Conservation (phyloP, 345 rosid species). For the Cardiospermum halicacabum region DNA sequence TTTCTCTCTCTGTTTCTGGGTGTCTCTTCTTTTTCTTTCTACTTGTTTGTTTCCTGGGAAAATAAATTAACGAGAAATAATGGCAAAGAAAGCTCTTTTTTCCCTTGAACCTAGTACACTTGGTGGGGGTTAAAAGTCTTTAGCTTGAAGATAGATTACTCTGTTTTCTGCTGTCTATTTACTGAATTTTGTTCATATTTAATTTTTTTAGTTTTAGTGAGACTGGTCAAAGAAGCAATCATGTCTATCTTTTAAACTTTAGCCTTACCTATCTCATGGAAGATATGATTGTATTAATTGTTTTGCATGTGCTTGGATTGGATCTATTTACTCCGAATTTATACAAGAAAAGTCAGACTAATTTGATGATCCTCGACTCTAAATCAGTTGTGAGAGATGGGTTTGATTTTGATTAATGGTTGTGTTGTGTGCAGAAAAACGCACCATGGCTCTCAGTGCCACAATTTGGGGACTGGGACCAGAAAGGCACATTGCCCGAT, state of each 20-base stretch:
- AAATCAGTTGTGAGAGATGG: too few species aligned
- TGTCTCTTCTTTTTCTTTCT: background rate
- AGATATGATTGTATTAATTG: background rate
- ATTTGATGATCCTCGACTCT: background rate
- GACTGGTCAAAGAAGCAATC: constrained; percentile 5
- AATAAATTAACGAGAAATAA: background rate
- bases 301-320: background rate
- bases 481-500: constrained; percentile 84
- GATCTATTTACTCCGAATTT: background rate
- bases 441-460: constrained; percentile 94
- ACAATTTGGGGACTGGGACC: constrained; percentile 97
- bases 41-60: constrained; percentile 1
- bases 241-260: constrained; percentile 14
- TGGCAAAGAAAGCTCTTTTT: background rate
- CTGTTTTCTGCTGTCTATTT: too few species aligned
- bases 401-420: background rate
- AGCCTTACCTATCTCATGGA: background rate
- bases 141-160: too few species aligned
- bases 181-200: background rate
- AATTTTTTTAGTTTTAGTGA: background rate
- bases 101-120: too few species aligned
- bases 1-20: background rate
- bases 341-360: background rate
- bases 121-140: too few species aligned
- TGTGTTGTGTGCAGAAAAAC: constrained; percentile 37